A percentile compares a stretch with the other conserved stretches of the same genome.
These are phyloP conservation scores for Fusarium xylarioides DNA, from an alignment of 2,329 filamentous ascomycete genomes.

Conservation along the genomic window DNA sequence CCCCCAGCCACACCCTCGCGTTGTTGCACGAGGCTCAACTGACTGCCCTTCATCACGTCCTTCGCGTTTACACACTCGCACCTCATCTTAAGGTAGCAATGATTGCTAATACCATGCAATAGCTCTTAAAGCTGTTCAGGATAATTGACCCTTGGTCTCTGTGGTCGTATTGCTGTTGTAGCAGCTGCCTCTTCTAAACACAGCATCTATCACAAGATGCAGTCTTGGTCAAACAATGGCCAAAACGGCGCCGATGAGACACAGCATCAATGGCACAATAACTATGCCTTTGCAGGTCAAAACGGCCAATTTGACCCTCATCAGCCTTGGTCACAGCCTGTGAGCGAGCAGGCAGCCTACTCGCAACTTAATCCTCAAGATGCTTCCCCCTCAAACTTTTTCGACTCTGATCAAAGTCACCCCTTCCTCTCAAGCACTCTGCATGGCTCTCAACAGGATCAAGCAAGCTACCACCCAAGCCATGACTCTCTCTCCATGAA, in stretches of 20 bases:
- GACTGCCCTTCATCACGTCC: constrained; percentile 12
- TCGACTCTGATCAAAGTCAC: constrained; percentile 47
- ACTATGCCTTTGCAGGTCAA: constrained; percentile 47
- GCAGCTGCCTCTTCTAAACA: constrained; percentile 35
- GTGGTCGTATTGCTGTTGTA: constrained; percentile 32
- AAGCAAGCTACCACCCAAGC: constrained; percentile 44
- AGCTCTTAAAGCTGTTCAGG: constrained; percentile 40
- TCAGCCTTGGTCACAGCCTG: constrained; percentile 51
- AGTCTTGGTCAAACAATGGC: constrained; percentile 52
- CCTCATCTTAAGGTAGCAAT: constrained; percentile 33
- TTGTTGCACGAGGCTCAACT: constrained; percentile 20
- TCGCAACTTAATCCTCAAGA: constrained; percentile 47
- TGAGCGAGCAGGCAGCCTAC: constrained; percentile 47
- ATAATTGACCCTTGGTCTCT: constrained; percentile 40
- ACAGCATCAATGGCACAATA: constrained; percentile 48
- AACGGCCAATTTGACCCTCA: constrained; percentile 51
- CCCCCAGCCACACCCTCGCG: constrained; percentile 19
- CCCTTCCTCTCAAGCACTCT: constrained; percentile 46
- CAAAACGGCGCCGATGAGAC: constrained; percentile 50
- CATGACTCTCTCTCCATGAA: constrained; percentile 46
- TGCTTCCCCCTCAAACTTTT: constrained; percentile 47
- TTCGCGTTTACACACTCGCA: constrained; percentile 32
- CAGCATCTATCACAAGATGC: constrained; percentile 46
- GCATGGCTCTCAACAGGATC: constrained; percentile 42
- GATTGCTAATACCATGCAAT: constrained; percentile 45